Evolutionary conservation across 2,329 filamentous ascomycete genomes (phyloP), one percentile per base, ranked within the genome.

Genomic region (Trichoderma pleuroti): DNA sequence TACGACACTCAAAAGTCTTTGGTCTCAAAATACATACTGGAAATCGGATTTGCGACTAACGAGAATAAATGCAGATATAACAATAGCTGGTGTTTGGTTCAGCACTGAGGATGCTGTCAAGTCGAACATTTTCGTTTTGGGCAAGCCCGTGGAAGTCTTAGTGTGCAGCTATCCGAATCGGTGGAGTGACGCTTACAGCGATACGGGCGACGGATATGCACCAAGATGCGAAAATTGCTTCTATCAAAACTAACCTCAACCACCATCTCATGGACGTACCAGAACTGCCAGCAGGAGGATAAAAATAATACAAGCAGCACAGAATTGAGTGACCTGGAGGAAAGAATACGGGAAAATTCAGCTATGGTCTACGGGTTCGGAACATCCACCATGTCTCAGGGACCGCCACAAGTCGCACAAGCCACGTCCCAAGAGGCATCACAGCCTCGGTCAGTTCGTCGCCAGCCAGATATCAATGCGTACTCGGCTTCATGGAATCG

Each of bases 401-500:
- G 61, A 52, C 8, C 61, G 42, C 59, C 59, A 16, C 59, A 62
- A 16, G 1, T 9, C 24, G 18, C 63, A 14, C 63, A 30, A 36
- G 36, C 54, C 26, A 11, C 16, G 64, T 24, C 64, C 18, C 52
- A 59, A 56, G 42, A 54, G 3, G 39, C 16, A 14, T 65, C 63
- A 68, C 57, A 64, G 11, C 54, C 32, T 60, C 61, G 26, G 36
- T 60, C 54, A 26, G 36, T 70, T 56, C 67, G 68, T 1, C 59
- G 68, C 52, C 68, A 64, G 26, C 60, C 59, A 30, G 68, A 65
- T 54, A 68, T 69, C 49, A 52, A 59, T 57, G 52, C 72, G 61
- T 56, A 73, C 36, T 68, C 66, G n/a, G 63, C 71, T 57, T 64
- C 71, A 62, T 61, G 75, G 71, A 30, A 76, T 5, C 71, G 71